Evolutionary conservation across 352 stramenopile genomes (phyloP).

Genomic region (Thraustochytrium sp.): DNA sequence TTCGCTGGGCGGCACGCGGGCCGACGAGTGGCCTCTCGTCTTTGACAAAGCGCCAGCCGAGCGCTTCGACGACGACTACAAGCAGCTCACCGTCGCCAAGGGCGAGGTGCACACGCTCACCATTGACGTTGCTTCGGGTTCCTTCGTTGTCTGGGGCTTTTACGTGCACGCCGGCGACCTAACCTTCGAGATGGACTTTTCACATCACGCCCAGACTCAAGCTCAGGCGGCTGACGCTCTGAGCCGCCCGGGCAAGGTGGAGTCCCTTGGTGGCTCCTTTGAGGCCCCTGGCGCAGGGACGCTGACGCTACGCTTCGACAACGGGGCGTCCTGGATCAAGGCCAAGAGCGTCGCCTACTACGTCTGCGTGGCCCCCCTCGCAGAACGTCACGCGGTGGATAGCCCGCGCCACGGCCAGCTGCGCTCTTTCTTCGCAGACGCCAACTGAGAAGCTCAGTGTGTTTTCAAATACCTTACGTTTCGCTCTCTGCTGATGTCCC

Average conservation of each 20-base stretch:
- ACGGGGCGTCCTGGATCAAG: constrained; percentile 21
- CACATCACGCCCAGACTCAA: neutral
- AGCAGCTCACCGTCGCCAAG: constrained; percentile 5
- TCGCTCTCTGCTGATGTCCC: too few relatives aligned
- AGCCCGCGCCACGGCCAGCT: constrained; percentile 1
- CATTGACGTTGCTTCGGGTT: neutral
- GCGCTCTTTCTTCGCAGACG: neutral
- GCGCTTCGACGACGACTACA: neutral
- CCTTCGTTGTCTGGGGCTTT: constrained; percentile 34
- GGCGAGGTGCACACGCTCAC: neutral
- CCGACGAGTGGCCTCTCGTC: constrained; percentile 32
- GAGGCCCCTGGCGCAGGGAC: neutral
- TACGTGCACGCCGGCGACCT: constrained; percentile 18
- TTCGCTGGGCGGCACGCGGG: neutral
- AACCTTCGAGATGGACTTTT: neutral
- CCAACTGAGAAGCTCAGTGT: too few relatives aligned
- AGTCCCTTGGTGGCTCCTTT: neutral
- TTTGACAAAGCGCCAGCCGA: neutral
- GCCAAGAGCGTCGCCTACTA: constrained; percentile 18
- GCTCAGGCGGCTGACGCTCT: neutral
- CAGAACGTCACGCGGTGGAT: neutral
- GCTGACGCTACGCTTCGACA: constrained; percentile 13
- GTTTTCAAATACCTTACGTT: too few relatives aligned
- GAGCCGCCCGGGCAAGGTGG: neutral
- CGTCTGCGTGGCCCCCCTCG: neutral